Evolutionary conservation across 805 yeast species (phyloP), one percentile per base, ranked within the genome.

Genomic region (Yamadazyma philogaea): DNA sequence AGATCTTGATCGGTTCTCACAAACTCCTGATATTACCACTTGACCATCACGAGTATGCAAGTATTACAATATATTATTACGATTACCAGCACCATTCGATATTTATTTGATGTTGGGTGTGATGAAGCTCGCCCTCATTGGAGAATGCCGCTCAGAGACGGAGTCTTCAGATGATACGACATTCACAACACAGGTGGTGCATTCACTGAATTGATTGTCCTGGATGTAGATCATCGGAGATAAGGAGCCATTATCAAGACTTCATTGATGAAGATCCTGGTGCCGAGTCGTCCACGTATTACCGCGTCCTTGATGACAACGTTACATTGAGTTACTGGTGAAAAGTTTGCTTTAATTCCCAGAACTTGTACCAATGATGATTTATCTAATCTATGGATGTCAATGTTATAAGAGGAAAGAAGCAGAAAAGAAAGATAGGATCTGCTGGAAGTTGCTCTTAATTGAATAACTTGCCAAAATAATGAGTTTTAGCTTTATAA

Each of bases 91-190:
- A 33, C 36, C 10, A 24, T 24, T 7, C 7, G 24, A 17, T 33
- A 33, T 11, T 19, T 33, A 16, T 33, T 33, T 19, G 16, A 33
- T 11, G 22, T 33, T 19, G 11, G 10, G 3, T 33, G 16, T 30
- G 33, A 30, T n/a, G 33, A 30, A n/a, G 33, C 12, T 4, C 33
- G 19, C 15, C 33, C 33, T 30, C 33, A 30, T 12, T 30, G 33
- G 33, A 30, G 15, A 4, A n/a, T 33, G 24, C 36, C 18, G 3
- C 7, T 33, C 4, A 33, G 36, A 33, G 36, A 33, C 20, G 36
- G 36, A 6, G 24, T 33, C 5, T 33, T 33, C 36, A 16, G 36
- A 6, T 33, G 36, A 21, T 33, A 33, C 22, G 36, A 33, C 36
- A 16, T 33, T 17, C 15, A 17, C 36, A 17, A 33, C 36, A 33